Percentiles rank a stretch among this genome's conserved stretches.
phyloP scores from a whole-genome alignment of 108 stramenopile species.

The Thalassiosira profunda region DNA sequence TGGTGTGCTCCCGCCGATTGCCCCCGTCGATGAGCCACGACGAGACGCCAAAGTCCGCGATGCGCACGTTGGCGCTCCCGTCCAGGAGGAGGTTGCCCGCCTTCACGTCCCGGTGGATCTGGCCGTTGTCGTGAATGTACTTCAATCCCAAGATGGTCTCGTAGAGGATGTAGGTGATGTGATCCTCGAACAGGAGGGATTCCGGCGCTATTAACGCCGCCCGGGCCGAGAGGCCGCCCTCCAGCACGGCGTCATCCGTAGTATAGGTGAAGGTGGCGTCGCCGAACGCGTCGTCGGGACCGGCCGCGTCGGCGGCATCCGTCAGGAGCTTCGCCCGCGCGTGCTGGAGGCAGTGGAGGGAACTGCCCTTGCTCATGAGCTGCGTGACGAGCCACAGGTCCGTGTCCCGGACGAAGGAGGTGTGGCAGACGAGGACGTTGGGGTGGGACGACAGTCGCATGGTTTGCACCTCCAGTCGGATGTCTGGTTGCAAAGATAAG shows the following conservation, averaged over 20 bases:
- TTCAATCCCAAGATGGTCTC: slow-evolving; percentile 90
- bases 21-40: slow-evolving; percentile 83
- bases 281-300: neutral
- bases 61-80: slow-evolving; percentile 76
- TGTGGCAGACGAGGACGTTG: slow-evolving; percentile 89
- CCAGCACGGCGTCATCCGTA: slow-evolving; percentile 38
- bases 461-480: slow-evolving; percentile 93
- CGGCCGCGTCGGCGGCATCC: slow-evolving; percentile 15
- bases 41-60: slow-evolving; percentile 98
- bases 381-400: slow-evolving; percentile 96
- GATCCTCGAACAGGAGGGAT: slow-evolving; percentile 59
- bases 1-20: slow-evolving; percentile 74
- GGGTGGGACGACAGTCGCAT: slow-evolving; percentile 94
- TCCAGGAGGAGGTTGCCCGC: slow-evolving; percentile 91
- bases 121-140: slow-evolving; percentile 96
- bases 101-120: slow-evolving; percentile 98
- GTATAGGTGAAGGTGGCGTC: slow-evolving; percentile 21
- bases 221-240: slow-evolving; percentile 40
- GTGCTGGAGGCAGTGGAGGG: slow-evolving; percentile 74
- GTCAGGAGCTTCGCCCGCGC: slow-evolving; percentile 55
- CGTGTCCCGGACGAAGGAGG: slow-evolving; percentile 89
- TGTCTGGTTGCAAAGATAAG: slow-evolving; percentile 49
- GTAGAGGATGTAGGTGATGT: slow-evolving; percentile 91
- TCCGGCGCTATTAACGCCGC: slow-evolving; percentile 24
- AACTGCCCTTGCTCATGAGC: slow-evolving; percentile 94